phyloP scores from a whole-genome alignment of 1,139 yeast genomes.

The Candida neerlandica region DNA sequence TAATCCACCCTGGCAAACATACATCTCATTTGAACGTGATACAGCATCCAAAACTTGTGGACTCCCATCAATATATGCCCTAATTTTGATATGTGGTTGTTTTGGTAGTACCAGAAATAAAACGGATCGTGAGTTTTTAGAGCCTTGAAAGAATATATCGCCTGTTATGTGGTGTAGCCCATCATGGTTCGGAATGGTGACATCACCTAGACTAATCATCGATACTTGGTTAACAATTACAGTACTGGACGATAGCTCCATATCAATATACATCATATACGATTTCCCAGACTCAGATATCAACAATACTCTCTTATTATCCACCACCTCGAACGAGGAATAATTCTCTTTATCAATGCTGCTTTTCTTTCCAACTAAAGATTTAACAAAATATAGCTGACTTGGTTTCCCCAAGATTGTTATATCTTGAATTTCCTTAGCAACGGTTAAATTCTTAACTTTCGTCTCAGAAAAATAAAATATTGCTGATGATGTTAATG shows the following conservation, averaged over 20 bases:
- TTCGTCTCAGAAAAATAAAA: slow-evolving; percentile 35
- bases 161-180: slow-evolving; percentile 31
- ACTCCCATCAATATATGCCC: slow-evolving; percentile 22
- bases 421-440: slow-evolving; percentile 12
- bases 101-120: slow-evolving; percentile 31
- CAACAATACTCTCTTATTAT: slow-evolving; percentile 29
- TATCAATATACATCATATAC: slow-evolving; percentile 28
- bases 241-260: slow-evolving; percentile 6
- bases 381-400: slow-evolving; percentile 9
- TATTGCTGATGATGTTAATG: slow-evolving; percentile 29
- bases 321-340: slow-evolving; percentile 23
- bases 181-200: slow-evolving; percentile 30
- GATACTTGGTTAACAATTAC: slow-evolving; percentile 23
- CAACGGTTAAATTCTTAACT: slow-evolving; percentile 17
- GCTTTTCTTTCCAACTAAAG: neutral
- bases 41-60: slow-evolving; percentile 41
- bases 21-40: slow-evolving; percentile 16
- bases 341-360: slow-evolving; percentile 5
- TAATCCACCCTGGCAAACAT: slow-evolving; percentile 43
- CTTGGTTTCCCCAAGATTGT: neutral
- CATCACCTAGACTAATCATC: slow-evolving; percentile 31
- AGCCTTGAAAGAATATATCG: slow-evolving; percentile 35
- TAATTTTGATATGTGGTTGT: slow-evolving; percentile 25
- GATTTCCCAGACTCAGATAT: slow-evolving; percentile 36
- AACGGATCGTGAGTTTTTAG: slow-evolving; percentile 36